Evolutionary conservation across 371 early-diverging fungal genomes (phyloP).

Genomic region (Mortierella sp.): DNA sequence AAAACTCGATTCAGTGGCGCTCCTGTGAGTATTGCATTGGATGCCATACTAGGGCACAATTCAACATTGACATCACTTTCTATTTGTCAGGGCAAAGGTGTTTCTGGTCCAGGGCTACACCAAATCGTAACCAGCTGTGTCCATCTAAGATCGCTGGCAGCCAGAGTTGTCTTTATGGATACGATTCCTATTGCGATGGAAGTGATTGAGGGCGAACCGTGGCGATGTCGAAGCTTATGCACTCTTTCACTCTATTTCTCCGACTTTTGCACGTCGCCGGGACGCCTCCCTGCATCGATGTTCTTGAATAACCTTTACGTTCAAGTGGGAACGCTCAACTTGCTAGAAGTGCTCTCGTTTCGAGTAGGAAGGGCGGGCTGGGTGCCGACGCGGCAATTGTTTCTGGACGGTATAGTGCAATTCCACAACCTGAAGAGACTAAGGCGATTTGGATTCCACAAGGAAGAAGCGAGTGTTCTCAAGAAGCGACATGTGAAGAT

Average conservation of each 20-base stretch:
- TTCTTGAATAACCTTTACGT: constrained; percentile 7
- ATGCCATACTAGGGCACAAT: constrained; percentile 3
- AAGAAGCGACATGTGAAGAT: background rate
- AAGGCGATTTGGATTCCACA: constrained; percentile 11
- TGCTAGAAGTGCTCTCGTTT: constrained; percentile 9
- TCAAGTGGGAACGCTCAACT: background rate
- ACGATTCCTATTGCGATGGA: background rate
- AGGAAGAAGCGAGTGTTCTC: constrained; percentile 12
- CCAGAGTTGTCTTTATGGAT: background rate
- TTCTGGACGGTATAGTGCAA: background rate
- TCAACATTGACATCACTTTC: constrained; percentile 8
- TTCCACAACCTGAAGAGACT: constrained; percentile 5
- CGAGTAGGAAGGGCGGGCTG: constrained; percentile 7
- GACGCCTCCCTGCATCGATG: background rate
- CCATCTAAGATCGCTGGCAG: background rate
- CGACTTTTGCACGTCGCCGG: constrained; percentile 8
- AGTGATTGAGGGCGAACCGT: background rate
- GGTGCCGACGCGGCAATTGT: constrained; percentile 5
- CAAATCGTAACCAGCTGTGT: constrained; percentile 6
- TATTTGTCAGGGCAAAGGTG: constrained; percentile 4
- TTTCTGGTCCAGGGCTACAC: background rate
- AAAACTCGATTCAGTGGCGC: background rate
- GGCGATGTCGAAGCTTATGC: background rate
- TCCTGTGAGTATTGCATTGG: background rate
- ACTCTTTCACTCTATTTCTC: background rate